Conservation (phyloP, 2,329 filamentous ascomycete genomes). For the Aspergillus sojae region DNA sequence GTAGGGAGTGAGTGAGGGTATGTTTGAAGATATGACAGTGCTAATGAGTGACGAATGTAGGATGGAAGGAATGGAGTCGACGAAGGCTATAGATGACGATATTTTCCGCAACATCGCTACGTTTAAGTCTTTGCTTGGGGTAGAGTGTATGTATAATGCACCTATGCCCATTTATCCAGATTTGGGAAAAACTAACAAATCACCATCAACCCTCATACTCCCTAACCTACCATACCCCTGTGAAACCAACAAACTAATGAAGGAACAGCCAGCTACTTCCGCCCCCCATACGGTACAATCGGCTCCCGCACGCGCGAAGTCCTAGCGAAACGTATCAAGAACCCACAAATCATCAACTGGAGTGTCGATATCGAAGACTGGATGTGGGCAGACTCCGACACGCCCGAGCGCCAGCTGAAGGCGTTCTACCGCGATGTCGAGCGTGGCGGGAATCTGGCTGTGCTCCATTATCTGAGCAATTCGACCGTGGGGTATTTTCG, state of each 20-base stretch:
- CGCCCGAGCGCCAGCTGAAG: slow-evolving; percentile 67
- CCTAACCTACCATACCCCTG: background rate
- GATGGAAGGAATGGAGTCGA: slow-evolving; percentile 38
- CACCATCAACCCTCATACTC: background rate
- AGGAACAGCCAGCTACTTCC: slow-evolving; percentile 58
- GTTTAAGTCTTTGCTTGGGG: slow-evolving; percentile 32
- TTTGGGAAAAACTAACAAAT: background rate
- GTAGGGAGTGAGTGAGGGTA: background rate
- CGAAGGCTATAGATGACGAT: slow-evolving; percentile 40
- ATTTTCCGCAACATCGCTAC: slow-evolving; percentile 37
- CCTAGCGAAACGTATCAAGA: slow-evolving; percentile 55
- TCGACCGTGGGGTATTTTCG: slow-evolving; percentile 65
- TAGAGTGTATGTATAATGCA: slow-evolving; percentile 32
- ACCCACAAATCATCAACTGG: slow-evolving; percentile 67
- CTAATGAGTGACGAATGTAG: slow-evolving; percentile 22
- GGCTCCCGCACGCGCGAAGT: slow-evolving; percentile 68
- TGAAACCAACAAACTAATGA: background rate
- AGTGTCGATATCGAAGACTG: slow-evolving; percentile 72
- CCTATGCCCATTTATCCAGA: background rate
- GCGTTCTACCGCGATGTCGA: slow-evolving; percentile 66
- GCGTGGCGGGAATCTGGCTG: slow-evolving; percentile 65
- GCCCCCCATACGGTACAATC: slow-evolving; percentile 69
- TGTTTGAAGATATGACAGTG: background rate
- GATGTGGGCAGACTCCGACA: slow-evolving; percentile 64
- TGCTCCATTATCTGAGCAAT: slow-evolving; percentile 70